Evolutionary conservation across 73 alveolate genomes (phyloP), one percentile per base, ranked within the genome.

Genomic region (Paramecium sexaurelia): DNA sequence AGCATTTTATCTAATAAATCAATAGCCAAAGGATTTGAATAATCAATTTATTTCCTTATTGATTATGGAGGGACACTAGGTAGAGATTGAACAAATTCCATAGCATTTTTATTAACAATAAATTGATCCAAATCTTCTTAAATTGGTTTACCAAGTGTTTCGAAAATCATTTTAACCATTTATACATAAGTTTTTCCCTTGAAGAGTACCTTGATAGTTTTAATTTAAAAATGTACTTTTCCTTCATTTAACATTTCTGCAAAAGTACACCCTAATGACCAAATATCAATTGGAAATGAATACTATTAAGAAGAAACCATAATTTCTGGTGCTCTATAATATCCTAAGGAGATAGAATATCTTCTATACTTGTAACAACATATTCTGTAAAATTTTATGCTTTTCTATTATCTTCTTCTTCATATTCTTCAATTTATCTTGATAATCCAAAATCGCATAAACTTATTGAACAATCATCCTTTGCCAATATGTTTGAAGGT

Each of bases 291-390:
- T 57, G 96, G 93, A 55, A 91, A 85, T 26, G 96, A 91, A 84
- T 95, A 95, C 33, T 86, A 91, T 47, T 95, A 90, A 7, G 92
- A 55, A 22, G 93, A 85, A 15, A 94, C 84, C 95, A 95, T 91
- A 1, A 94, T 89, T 92, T 95, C 98, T 8, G 98, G 98, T 24
- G 98, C 97, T 56, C 98, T 92, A 84, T 95, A 95, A 75, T 85
- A 95, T 85, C 97, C 86, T 71, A 71, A 11, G 15, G 13, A 15
- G 7, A 51, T 51, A 15, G 5, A 35, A 5, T 3, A n/a, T n/a
- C 15, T 20, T 20, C 35, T 19, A 71, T 71, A 71, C 86, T 91
- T 36, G 98, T 95, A 5, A 93, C 97, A 13, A 95, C 97, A 84
- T 94, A 94, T 91, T 94, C 97, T 15, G 97, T 94, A 71, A 94